Percentiles rank a stretch among this genome's conserved stretches.
Evolutionary conservation across 2,329 filamentous ascomycete species (phyloP).

Genomic region (Colletotrichum sp.): DNA sequence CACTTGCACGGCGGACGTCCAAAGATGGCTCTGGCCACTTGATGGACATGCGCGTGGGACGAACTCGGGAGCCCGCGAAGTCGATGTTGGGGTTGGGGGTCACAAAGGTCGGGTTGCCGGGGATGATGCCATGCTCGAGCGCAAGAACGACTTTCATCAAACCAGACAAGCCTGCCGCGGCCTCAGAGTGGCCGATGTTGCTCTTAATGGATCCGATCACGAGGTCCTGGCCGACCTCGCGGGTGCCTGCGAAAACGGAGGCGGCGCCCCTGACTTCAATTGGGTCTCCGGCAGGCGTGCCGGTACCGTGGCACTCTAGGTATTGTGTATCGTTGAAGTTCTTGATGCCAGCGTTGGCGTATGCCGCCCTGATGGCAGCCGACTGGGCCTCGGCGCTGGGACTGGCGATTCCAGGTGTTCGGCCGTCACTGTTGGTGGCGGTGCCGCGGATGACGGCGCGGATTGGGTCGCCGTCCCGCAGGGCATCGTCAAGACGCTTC

Average conservation of each 20-base stretch:
- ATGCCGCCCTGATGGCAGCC: slow-evolving; percentile 31
- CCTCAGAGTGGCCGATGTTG: slow-evolving; percentile 35
- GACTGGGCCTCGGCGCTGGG: slow-evolving; percentile 34
- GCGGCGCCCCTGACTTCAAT: slow-evolving; percentile 34
- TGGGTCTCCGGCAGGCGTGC: slow-evolving; percentile 41
- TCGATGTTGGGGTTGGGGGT: slow-evolving; percentile 30
- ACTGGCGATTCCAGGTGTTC: slow-evolving; percentile 39
- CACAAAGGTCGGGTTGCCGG: slow-evolving; percentile 25
- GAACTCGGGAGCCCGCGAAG: not conserved
- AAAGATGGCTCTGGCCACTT: not conserved
- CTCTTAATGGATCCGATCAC: slow-evolving; percentile 36
- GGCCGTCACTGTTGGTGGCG: slow-evolving; percentile 28
- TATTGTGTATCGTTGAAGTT: slow-evolving; percentile 28
- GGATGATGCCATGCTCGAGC: slow-evolving; percentile 30
- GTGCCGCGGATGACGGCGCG: slow-evolving; percentile 19
- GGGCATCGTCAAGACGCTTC: slow-evolving; percentile 46
- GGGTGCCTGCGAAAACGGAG: slow-evolving; percentile 25
- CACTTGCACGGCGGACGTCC: slow-evolving; percentile 23
- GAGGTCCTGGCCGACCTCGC: slow-evolving; percentile 20
- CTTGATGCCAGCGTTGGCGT: slow-evolving; percentile 29
- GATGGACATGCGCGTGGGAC: not conserved
- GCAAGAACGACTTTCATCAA: slow-evolving; percentile 33
- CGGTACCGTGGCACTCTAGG: slow-evolving; percentile 45
- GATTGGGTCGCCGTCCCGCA: slow-evolving; percentile 44
- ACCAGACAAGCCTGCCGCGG: slow-evolving; percentile 30